Percentiles rank a stretch among this genome's conserved stretches.
Evolutionary conservation across 139 green algal species (phyloP).

Genomic region (Asterochloris erici): DNA sequence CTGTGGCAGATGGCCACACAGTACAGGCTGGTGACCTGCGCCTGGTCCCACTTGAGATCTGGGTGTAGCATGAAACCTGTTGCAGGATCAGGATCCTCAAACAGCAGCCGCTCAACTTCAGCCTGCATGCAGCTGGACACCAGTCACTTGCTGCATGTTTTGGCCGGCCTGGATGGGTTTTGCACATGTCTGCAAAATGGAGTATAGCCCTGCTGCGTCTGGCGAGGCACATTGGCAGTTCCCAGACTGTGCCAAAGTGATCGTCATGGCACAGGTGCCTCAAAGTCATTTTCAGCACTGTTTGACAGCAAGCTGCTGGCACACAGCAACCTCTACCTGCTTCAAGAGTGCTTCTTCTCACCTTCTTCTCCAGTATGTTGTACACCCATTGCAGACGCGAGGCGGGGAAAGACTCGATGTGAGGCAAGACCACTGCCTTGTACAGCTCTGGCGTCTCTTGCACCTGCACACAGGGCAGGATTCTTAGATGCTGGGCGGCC

Average conservation of each 20-base stretch:
- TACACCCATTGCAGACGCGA: constrained; percentile 46
- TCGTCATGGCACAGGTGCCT: too few relatives aligned
- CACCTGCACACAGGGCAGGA: constrained; percentile 24
- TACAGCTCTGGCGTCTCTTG: constrained; percentile 45
- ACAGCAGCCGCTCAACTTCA: constrained; percentile 57
- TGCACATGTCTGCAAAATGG: too few relatives aligned
- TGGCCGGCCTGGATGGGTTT: too few relatives aligned
- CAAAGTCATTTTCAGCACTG: too few relatives aligned
- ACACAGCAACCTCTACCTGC: neutral
- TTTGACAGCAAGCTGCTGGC: too few relatives aligned
- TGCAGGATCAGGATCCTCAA: constrained; percentile 48
- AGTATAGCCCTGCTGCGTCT: too few relatives aligned
- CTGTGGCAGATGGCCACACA: constrained; percentile 46
- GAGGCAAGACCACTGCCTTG: constrained; percentile 28
- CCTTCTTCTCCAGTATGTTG: constrained; percentile 61
- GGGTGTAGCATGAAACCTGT: constrained; percentile 60
- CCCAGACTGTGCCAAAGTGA: neutral
- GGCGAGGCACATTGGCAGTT: too few relatives aligned
- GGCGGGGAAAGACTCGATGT: constrained; percentile 37
- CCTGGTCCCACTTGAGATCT: constrained; percentile 54
- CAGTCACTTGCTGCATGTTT: too few relatives aligned
- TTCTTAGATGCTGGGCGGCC: neutral
- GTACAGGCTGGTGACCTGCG: constrained; percentile 45
- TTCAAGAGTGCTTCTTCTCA: neutral
- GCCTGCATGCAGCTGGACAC: constrained; percentile 22